Base-by-base conservation (phyloP, 192 early-diverging fungal genomes). In the Coemansia sp. region DNA sequence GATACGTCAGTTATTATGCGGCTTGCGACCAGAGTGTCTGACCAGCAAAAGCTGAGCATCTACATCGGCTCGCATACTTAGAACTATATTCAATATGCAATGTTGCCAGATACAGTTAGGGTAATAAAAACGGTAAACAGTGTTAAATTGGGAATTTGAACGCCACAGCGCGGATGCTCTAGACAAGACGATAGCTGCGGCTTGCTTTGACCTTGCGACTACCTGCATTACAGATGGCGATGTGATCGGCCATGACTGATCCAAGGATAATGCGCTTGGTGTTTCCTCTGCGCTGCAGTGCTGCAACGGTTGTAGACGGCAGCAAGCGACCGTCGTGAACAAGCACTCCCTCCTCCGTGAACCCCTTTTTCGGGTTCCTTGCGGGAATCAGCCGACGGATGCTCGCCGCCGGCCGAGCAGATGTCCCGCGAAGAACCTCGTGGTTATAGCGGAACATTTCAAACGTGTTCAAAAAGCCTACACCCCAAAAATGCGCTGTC, bases 391-490 rank as follows among this genome's bases (percentile, higher is more conserved):
- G 61, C 6, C 76, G 70, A 19, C 67, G 63, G 7, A 79, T 40
- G 20, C 63, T 63, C 19, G 59, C 48, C 41, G 76, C 76, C 38
- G 76, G 71, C 4, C 48, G 67, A 11, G 67, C 76, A 28, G 64
- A 22, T 22, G 76, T 73, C 62, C 76, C 70, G 2, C 15, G 17
- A 27, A 79, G 38, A 6, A 62, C 55, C 64, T 73, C 76, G 70
- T 59, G 76, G 50, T 73, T 79, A 63, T 70, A 79, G 27, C 76
- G 70, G 19, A 79, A 73, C 70, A 73, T 64, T 29, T 79, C 70
- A 41, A 73, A 64, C 9, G 71, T 73, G 45, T 79, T 79, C 27
- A 79, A 62, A 25, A 73, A 79, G 17, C 76, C 76, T 79, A 79
- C 48, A 61, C 8, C 22, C 9, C 10, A n/a, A n/a, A n/a, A n/a